A percentile compares a stretch with the other conserved stretches of the same genome.
Conservation (phyloP, 495 filamentous ascomycete genomes). For the Sphaerosporella brunnea region DNA sequence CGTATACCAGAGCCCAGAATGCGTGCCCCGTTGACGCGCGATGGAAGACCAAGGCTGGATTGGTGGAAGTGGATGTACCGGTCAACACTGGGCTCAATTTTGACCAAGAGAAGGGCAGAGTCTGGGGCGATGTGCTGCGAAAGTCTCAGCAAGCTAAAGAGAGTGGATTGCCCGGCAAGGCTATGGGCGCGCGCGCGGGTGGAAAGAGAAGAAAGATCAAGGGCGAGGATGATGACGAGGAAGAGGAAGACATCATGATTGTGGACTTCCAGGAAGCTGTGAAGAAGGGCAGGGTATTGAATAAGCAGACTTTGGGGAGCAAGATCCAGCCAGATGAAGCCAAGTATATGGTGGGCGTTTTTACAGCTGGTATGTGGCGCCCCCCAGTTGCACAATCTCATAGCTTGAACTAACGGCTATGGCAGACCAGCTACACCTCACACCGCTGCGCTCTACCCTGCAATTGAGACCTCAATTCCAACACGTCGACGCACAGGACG, state of each 20-base stretch:
- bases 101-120: conserved; percentile 43
- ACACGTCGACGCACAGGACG: conserved; percentile 51
- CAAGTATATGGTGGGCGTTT: conserved; percentile 56
- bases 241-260: conserved; percentile 29
- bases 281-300: conserved; percentile 35
- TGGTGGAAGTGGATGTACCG: conserved; percentile 59
- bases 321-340: conserved; percentile 41
- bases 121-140: conserved; percentile 48
- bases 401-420: conserved; percentile 3
- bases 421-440: conserved; percentile 50
- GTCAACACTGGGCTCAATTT: conserved; percentile 44
- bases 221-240: conserved; percentile 27
- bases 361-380: conserved; percentile 38
- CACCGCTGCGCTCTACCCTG: conserved; percentile 46
- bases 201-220: conserved; percentile 28
- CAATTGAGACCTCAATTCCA: conserved; percentile 59
- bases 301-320: conserved; percentile 48
- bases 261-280: conserved; percentile 34
- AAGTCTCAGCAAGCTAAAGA: conserved; percentile 28
- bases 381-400: conserved; percentile 1
- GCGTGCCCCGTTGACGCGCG: conserved; percentile 43
- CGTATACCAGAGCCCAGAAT: conserved; percentile 37
- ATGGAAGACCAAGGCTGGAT: conserved; percentile 47
- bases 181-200: conserved; percentile 32
- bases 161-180: conserved; percentile 40